Base-by-base conservation (phyloP, 2,329 filamentous ascomycete species). In the Ophiostoma ulmi region DNA sequence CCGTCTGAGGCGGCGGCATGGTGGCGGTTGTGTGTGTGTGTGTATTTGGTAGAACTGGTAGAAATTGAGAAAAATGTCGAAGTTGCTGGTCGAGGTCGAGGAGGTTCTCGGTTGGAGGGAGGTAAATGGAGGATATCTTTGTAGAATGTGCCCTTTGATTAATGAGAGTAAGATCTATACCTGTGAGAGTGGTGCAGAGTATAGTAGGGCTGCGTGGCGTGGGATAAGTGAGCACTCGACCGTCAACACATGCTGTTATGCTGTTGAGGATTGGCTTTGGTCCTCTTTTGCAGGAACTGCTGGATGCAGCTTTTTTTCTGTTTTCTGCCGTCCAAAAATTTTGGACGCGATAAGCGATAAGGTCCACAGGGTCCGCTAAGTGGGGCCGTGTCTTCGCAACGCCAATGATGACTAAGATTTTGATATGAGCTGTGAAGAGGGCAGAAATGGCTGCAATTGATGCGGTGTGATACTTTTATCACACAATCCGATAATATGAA, bases 1-100 rank as follows among this genome's bases (percentile, higher is more conserved):
- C 88, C 58, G 85, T 85, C 76, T 86, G 86, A 76, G 84, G 82
- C 76, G 86, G 84, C 87, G 90, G 90, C 73, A 80, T 85, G 82
- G 61, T 22, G 58, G 69, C 35, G 20, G 68, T 67, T 38, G 63
- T 38, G 65, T 26, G 44, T 48, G 44, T 17, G 17, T 48, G 17
- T 17, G 44, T 31, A 31, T 31, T 31, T 31, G 3, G 31, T 31
- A 31, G 31, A 31, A 3, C 26, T 31, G 26, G 26, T 31, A 31
- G 26, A 31, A 31, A 20, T 20, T 48, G 44, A 17, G 44, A 48
- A 66, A 20, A 36, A 1, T 6, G 35, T 38, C 14, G 63, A 26
- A 41, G 69, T 31, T 5, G 58, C 3, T 39, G 31, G 14, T 55
- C 52, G 48, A 61, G 58, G 58, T 63, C 58, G 26, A 26, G 20